phyloP scores from a whole-genome alignment of 805 yeast genomes.

The Cyberlindnera americana region DNA sequence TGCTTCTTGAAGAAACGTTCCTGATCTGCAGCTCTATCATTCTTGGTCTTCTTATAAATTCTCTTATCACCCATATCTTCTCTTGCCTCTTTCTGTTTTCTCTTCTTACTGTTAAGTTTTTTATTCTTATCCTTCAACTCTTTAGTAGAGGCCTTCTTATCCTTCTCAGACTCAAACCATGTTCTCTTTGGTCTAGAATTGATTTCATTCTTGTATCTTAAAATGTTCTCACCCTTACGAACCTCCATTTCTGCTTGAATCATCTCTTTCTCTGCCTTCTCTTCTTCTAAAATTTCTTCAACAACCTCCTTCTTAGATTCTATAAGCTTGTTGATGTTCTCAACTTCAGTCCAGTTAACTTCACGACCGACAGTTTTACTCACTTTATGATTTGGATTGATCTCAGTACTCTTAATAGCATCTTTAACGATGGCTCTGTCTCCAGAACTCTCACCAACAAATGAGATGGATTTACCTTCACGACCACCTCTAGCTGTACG shows the following conservation, averaged over 20 bases:
- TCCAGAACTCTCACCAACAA: constrained; percentile 87
- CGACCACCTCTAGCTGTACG: constrained; percentile 99
- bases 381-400: constrained; percentile 33
- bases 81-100: constrained; percentile 65
- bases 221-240: constrained; percentile 76
- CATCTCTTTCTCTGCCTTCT: constrained; percentile 82
- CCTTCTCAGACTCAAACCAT: constrained; percentile 75
- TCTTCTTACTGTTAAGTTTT: constrained; percentile 59
- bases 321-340: constrained; percentile 57
- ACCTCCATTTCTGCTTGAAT: constrained; percentile 88
- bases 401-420: constrained; percentile 69
- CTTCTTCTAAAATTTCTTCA: constrained; percentile 81
- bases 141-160: constrained; percentile 37
- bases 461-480: constrained; percentile 87
- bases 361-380: constrained; percentile 81
- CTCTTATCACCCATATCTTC: constrained; percentile 46
- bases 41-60: constrained; percentile 75
- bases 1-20: constrained; percentile 32
- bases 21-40: constrained; percentile 58
- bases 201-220: constrained; percentile 79
- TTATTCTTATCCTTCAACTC: constrained; percentile 30
- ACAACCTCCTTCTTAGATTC: constrained; percentile 57
- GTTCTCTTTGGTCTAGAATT: constrained; percentile 90
- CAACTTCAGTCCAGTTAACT: constrained; percentile 88
- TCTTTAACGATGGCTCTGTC: constrained; percentile 91